Evolutionary conservation across 768 basidiomycete species (phyloP), one percentile per base, ranked within the genome.

Genomic region (Rhodosporidiobolus sp.): DNA sequence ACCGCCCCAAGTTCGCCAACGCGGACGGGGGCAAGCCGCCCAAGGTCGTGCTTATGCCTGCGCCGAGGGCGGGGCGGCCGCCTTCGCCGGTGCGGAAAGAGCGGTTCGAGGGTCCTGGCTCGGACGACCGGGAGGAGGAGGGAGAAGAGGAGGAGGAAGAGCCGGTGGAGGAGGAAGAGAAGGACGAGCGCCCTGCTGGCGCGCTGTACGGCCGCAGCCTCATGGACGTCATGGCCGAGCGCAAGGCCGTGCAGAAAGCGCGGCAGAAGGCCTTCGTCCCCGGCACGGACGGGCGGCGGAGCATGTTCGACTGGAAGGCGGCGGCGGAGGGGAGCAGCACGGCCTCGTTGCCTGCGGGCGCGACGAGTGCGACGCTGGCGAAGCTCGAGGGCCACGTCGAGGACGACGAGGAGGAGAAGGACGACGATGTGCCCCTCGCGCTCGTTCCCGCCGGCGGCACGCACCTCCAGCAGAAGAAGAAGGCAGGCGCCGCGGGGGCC

Each of bases 141-240:
- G 58, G 50, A 20, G 63, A 60, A 57, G 34, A 22, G 1, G 43
- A 28, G 20, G 55, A 45, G 26, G 60, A 55, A 12, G 70, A 71
- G 16, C 46, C 38, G 2, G 50, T 58, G 7, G 50, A 55, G 17
- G 65, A 54, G 3, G 64, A 72, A 32, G 34, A 30, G 24, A 45
- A 49, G 35, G 46, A 68, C 49, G 52, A 57, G 12, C 67, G 68
- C 1, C 67, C 75, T 0, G 72, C 75, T 1, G 75, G 75, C 26
- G 69, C 66, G 34, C 63, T 76, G 3, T 76, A 76, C 56, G 75
- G 75, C 26, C 68, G 75, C 11, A 68, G 65, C 10, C 50, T 76
- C 43, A 61, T 76, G 69, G 75, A 76, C 48, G 71, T 73, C 24
- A 67, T 76, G 38, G 72, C 62, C 5, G 75, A 76, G 53, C 55